Base-by-base conservation (phyloP, 208 protist species). In the Baffinella frigidus region DNA sequence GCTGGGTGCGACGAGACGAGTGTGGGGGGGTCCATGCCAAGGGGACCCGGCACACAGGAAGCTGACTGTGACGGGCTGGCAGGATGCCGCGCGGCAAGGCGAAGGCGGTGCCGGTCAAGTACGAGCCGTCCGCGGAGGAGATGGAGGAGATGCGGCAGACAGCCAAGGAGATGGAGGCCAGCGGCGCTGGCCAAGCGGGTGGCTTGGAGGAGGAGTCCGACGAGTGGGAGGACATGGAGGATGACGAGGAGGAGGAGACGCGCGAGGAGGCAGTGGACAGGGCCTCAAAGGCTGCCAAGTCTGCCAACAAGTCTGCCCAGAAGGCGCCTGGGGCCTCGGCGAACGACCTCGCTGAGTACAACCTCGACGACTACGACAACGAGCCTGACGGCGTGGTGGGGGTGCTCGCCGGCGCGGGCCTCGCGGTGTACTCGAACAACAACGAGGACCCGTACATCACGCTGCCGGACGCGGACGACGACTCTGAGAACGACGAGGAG, bases 281-380 rank as follows among this genome's bases (percentile, higher is more conserved):
- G 36, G 62, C 62, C 17, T 77, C 64, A 44, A 77, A 71, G 51
- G 83, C 83, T 71, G 56, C 56, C 64, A n/a, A n/a, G n/a, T n/a
- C n/a, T n/a, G n/a, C n/a, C n/a, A n/a, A n/a, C n/a, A n/a, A n/a
- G n/a, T 61, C 30, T 33, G 62, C 56, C 14, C 51, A 30, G 9
- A 64, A 90, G 30, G 44, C 2, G 48, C 11, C 27, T 5, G 83
- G 27, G n/a, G 51, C n/a, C 30, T 30, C 30, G 4, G 0, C 0
- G 17, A 33, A 84, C 38, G 74, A 90, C 33, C 62, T 90, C 9
- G 14, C 83, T 2, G 45, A 67, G 43, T 90, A 90, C 62, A 43
- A 74, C 62, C 62, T 90, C n/a, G 83, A 90, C 30, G 43, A 67
- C 36, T 90, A 90, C 83, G 83, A 90, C 43, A 51, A 90, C 62